Conservation (phyloP, 805 yeast genomes). For the Wilhelminamyces savonicus region DNA sequence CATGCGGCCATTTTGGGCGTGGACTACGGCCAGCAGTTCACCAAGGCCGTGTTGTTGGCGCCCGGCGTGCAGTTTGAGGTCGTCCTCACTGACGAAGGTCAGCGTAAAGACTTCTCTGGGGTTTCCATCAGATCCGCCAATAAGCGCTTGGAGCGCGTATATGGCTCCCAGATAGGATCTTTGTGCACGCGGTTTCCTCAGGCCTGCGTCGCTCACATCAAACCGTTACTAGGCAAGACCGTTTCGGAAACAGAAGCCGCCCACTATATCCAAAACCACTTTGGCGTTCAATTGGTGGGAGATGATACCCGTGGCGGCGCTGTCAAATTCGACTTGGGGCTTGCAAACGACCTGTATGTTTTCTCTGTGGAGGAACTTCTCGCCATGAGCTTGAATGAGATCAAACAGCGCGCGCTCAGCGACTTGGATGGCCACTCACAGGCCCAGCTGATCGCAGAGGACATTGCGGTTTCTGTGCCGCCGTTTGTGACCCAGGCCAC, state of each 20-base stretch:
- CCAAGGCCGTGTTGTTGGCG: slow-evolving; percentile 84
- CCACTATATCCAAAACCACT: slow-evolving; percentile 48
- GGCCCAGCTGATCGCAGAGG: slow-evolving; percentile 47
- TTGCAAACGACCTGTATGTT: slow-evolving; percentile 20
- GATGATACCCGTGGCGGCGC: slow-evolving; percentile 38
- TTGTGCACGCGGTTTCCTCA: slow-evolving; percentile 70
- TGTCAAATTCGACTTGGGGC: slow-evolving; percentile 48
- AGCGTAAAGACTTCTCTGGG: slow-evolving; percentile 83
- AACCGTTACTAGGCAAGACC: slow-evolving; percentile 64
- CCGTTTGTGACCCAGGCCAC: slow-evolving; percentile 59
- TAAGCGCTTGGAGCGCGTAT: slow-evolving; percentile 57
- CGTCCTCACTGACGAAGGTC: slow-evolving; percentile 83
- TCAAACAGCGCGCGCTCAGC: slow-evolving; percentile 56
- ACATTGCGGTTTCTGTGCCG: slow-evolving; percentile 74
- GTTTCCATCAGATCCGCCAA: slow-evolving; percentile 47
- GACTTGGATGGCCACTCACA: slow-evolving; percentile 51
- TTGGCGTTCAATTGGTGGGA: slow-evolving; percentile 48
- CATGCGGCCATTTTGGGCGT: slow-evolving; percentile 73
- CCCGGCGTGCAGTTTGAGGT: slow-evolving; percentile 88
- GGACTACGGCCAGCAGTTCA: slow-evolving; percentile 82
- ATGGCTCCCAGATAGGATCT: slow-evolving; percentile 70
- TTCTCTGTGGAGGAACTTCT: slow-evolving; percentile 66
- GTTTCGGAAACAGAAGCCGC: slow-evolving; percentile 40
- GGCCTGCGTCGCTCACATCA: slow-evolving; percentile 59
- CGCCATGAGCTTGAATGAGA: slow-evolving; percentile 75